Conservation (phyloP, 75 land plant genomes). For the Pinus albicaulis region DNA sequence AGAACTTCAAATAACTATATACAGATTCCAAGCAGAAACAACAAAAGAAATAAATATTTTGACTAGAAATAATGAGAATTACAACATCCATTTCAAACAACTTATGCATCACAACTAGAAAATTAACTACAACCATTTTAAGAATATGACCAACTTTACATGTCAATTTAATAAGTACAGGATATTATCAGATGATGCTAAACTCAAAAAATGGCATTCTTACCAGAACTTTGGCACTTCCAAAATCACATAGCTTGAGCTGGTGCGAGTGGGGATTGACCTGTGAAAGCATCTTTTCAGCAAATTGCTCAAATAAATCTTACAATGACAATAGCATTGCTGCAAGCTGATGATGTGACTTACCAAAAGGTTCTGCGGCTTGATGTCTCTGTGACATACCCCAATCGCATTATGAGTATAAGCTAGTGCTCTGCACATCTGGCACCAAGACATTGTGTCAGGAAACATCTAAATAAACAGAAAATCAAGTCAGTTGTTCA, state of each 20-base stretch:
- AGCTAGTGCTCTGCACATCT: slow-evolving; percentile 90
- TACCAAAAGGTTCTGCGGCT: slow-evolving; percentile 96
- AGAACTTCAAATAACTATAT: background rate
- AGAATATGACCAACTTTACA: background rate
- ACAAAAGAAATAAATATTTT: too few species aligned
- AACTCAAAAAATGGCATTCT: background rate
- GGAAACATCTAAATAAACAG: background rate
- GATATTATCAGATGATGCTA: background rate
- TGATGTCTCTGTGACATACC: slow-evolving; percentile 92
- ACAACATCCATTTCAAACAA: too few species aligned
- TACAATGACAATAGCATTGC: background rate
- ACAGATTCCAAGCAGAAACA: background rate
- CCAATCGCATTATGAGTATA: slow-evolving; percentile 73
- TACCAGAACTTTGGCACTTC: slow-evolving; percentile 94
- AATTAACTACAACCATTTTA: background rate
- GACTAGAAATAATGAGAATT: too few species aligned
- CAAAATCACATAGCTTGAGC: slow-evolving; percentile 93
- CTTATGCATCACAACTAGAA: too few species aligned
- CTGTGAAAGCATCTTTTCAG: slow-evolving; percentile 25
- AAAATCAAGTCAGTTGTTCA: background rate
- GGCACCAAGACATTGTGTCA: slow-evolving; percentile 16
- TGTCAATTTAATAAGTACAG: background rate
- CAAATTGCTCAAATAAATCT: background rate
- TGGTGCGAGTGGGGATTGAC: slow-evolving; percentile 94
- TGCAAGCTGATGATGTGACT: slow-evolving; percentile 4